Base-by-base conservation (phyloP, 2,329 filamentous ascomycete genomes). In the Didymella exigua region DNA sequence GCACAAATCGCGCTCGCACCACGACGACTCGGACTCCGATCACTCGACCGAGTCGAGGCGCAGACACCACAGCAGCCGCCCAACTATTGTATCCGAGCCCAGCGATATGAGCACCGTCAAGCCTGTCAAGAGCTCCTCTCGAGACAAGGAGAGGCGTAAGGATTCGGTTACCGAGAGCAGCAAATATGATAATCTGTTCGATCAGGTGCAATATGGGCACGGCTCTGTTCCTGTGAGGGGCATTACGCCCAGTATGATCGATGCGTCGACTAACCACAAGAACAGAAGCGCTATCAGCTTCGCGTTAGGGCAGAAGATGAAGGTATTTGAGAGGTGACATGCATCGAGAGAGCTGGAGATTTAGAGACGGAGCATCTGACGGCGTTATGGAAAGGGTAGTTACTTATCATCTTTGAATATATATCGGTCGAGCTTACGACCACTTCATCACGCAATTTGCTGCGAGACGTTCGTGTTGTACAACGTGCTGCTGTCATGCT, bases 241-340 rank as follows among this genome's bases (percentile, higher is more conserved):
- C 41, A 76, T 72, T 46, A 76, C 74, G 48, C 69, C 66, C 41
- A 75, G 72, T 51, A 75, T 75, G 71, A 61, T 74, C 40, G 66
- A 68, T 46, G 68, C 71, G 13, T 59, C 65, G 47, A 63, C 60
- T 34, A 67, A 70, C 54, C 69, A 66, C n/a, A 63, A 67, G 54
- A 75, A 67, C 50, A 73, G 69, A 64, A 75, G 69, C 59, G 64
- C 74, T 42, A 66, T 73, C 27, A 75, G 65, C 37, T 72, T 68
- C 58, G 63, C 63, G 38, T 58, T 68, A 50, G 70, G 66, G 36
- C 69, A 73, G 63, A 71, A 65, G 66, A 45, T 69, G 55, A 68
- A 62, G 45, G 51, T 63, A 45, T 73, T 70, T 54, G 69, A 71
- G 59, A 31, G 44, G 6, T 34, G 33, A 45, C 16, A 2, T 33